Percentiles rank a stretch among this genome's conserved stretches.
Conservation (phyloP, 169 alveolate species). For the Amoebophrya sp. region DNA sequence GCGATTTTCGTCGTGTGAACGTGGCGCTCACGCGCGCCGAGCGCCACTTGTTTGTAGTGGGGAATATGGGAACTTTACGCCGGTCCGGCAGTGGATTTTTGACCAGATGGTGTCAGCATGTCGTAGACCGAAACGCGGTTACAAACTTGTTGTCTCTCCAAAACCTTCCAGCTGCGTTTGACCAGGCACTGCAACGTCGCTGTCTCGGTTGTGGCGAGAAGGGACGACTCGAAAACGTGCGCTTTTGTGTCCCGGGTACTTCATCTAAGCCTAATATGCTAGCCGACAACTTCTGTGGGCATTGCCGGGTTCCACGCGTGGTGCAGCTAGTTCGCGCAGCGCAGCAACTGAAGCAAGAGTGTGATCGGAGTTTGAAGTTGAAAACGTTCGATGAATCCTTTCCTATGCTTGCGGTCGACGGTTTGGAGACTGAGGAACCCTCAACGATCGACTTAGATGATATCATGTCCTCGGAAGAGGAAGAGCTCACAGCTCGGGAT, state of each 20-base stretch:
- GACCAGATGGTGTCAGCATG: background rate
- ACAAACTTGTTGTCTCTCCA: background rate
- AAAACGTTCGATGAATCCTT: background rate
- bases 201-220: background rate
- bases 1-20: constrained; percentile 81
- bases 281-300: background rate
- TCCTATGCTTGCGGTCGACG: no score
- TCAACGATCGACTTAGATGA: no score
- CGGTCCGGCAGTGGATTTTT: background rate
- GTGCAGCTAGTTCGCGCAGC: background rate
- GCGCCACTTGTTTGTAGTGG: constrained; percentile 73
- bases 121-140: background rate
- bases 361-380: background rate
- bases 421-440: no score
- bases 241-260: no score
- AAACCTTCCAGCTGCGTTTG: background rate
- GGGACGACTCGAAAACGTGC: background rate
- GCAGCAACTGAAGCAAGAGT: background rate
- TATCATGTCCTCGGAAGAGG: no score
- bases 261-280: background rate
- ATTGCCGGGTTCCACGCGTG: background rate
- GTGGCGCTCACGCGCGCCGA: constrained; percentile 88
- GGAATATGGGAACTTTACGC: constrained; percentile 39
- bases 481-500: no score
- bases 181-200: background rate